phyloP scores from a whole-genome alignment of 164 flowering plant species.

The Magnolia officinalis region DNA sequence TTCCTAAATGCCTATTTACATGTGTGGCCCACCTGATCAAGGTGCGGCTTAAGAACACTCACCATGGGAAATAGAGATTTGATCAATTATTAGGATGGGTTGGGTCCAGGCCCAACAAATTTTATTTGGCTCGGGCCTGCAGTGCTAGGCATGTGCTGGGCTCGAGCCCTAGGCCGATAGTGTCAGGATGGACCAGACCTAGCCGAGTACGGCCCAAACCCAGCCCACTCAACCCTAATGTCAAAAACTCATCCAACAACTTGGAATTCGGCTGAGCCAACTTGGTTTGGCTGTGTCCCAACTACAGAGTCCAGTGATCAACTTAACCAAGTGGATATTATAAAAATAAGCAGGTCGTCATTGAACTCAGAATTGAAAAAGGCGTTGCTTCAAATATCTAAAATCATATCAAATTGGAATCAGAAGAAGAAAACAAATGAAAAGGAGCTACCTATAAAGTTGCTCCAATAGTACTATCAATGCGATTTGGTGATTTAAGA shows the following conservation, averaged over 20 bases:
- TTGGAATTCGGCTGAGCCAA: neutral
- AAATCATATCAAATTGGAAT: neutral
- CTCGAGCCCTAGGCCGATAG: neutral
- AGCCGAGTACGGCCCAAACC: neutral
- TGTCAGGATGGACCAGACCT: neutral
- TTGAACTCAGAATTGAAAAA: neutral
- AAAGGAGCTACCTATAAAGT: conserved; percentile 56
- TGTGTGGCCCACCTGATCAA: neutral
- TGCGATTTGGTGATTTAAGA: conserved; percentile 84
- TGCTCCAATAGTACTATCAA: conserved; percentile 75
- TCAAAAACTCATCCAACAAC: neutral
- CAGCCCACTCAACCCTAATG: neutral
- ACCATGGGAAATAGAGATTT: neutral
- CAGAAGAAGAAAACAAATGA: neutral
- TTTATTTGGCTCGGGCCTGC: neutral
- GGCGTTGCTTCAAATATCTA: neutral
- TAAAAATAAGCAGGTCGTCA: no score
- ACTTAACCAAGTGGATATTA: neutral
- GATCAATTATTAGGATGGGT: neutral
- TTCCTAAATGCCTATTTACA: neutral
- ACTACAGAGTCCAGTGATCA: neutral
- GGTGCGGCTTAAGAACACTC: neutral
- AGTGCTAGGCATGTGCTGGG: neutral
- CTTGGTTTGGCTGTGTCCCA: neutral
- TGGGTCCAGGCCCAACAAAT: no score